phyloP scores from a whole-genome alignment of 2,329 filamentous ascomycete genomes.

The Phaeosphaeria sp. region DNA sequence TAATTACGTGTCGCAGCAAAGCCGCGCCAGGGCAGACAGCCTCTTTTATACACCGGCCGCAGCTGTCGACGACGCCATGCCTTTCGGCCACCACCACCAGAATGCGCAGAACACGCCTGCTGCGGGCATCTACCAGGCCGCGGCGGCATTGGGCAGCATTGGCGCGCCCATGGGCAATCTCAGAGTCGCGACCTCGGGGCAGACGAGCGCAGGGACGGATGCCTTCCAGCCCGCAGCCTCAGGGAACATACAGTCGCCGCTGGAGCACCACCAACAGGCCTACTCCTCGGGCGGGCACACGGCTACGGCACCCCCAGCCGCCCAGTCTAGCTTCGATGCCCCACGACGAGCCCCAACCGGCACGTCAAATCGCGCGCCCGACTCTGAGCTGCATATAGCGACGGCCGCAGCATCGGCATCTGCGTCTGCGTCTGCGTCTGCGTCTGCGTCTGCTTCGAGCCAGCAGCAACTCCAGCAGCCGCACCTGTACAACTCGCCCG shows the following conservation, averaged over 20 bases:
- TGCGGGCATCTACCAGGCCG: conserved; percentile 54
- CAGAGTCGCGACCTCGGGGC: conserved; percentile 47
- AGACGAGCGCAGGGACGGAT: conserved; percentile 53
- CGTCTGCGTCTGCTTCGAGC: conserved; percentile 20
- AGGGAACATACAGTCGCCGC: conserved; percentile 21
- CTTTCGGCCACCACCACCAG: conserved; percentile 48
- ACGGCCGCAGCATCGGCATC: conserved; percentile 46
- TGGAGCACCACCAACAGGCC: conserved; percentile 8
- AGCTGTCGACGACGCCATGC: conserved; percentile 38
- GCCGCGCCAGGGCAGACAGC: too few species aligned
- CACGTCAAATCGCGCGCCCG: conserved; percentile 52
- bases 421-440: too few species aligned
- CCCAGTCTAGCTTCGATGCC: conserved; percentile 58
- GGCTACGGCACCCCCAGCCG: conserved; percentile 38
- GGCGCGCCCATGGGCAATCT: conserved; percentile 53
- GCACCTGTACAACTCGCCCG: conserved; percentile 57
- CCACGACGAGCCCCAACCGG: conserved; percentile 55
- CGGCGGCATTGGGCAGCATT: conserved; percentile 56
- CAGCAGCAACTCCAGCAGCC: conserved; percentile 42
- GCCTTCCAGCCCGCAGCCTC: conserved; percentile 46
- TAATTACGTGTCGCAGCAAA: conserved; percentile 14
- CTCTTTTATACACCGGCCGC: background rate
- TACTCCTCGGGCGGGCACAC: conserved; percentile 4
- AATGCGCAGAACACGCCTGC: conserved; percentile 44
- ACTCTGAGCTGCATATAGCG: conserved; percentile 62